Evolutionary conservation across 192 early-diverging fungal genomes (phyloP).

Genomic region (Dispira parvispora): DNA sequence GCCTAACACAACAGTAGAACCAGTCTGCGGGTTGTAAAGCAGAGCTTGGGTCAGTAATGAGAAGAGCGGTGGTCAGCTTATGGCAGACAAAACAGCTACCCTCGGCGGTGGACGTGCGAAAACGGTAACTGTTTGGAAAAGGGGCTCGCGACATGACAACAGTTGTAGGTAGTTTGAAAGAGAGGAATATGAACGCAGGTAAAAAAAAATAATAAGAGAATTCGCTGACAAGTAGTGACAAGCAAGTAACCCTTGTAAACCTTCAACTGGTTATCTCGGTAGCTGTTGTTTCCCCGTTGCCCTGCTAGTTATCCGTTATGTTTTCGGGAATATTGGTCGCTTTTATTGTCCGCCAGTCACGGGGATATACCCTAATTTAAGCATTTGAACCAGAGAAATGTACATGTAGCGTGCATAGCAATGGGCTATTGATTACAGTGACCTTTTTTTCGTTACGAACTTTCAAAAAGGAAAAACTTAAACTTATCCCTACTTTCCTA

Average conservation of each 20-base stretch:
- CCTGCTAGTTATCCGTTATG: neutral
- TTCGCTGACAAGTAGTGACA: neutral
- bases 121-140: neutral
- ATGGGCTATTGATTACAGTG: neutral
- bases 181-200: neutral
- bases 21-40: neutral
- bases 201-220: neutral
- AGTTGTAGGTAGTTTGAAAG: neutral
- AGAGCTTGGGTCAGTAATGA: neutral
- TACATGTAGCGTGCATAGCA: neutral
- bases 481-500: neutral
- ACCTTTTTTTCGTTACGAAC: no score
- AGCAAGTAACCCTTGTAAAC: neutral
- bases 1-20: neutral
- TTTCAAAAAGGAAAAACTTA: neutral
- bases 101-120: neutral
- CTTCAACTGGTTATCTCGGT: neutral
- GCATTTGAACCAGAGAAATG: no score
- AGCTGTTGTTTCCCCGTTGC: neutral
- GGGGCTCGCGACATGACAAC: slow-evolving; percentile 2
- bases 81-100: slow-evolving; percentile 1
- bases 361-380: no score
- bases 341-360: neutral
- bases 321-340: neutral
- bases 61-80: neutral